Evolutionary conservation across 208 protist genomes (phyloP).

Genomic region (Wallacemonas collosoma): DNA sequence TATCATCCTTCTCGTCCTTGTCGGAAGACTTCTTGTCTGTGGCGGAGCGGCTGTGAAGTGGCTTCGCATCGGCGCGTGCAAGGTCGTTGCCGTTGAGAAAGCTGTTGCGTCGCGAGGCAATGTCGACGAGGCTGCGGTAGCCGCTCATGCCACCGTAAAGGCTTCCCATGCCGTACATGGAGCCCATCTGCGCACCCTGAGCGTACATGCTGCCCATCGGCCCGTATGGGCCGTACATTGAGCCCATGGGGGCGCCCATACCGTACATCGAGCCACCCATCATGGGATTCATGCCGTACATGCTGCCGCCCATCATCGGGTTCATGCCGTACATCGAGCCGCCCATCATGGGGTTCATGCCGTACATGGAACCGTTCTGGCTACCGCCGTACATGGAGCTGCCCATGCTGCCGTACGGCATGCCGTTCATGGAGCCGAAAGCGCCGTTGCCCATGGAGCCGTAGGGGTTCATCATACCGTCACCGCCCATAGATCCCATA

Average conservation of each 20-base stretch:
- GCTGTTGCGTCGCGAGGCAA: slow-evolving; percentile 54
- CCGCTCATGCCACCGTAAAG: slow-evolving; percentile 39
- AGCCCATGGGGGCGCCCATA: slow-evolving; percentile 31
- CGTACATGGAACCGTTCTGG: slow-evolving; percentile 27
- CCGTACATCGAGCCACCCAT: slow-evolving; percentile 57
- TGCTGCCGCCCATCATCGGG: slow-evolving; percentile 30
- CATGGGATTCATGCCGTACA: slow-evolving; percentile 27
- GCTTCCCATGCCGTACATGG: slow-evolving; percentile 44
- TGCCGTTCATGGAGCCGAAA: slow-evolving; percentile 41
- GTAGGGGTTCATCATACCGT: slow-evolving; percentile 23
- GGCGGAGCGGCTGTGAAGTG: slow-evolving; percentile 23
- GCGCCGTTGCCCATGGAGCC: slow-evolving; percentile 23
- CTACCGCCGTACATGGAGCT: slow-evolving; percentile 36
- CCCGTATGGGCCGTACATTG: slow-evolving; percentile 44
- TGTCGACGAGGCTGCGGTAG: slow-evolving; percentile 68
- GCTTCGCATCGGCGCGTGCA: slow-evolving; percentile 58
- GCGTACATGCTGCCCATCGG: slow-evolving; percentile 36
- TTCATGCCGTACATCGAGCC: slow-evolving; percentile 30
- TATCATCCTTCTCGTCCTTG: slow-evolving; percentile 23
- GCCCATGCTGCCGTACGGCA: slow-evolving; percentile 31
- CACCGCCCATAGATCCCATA: slow-evolving; percentile 18
- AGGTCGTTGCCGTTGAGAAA: slow-evolving; percentile 70
- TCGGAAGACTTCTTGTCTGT: slow-evolving; percentile 14
- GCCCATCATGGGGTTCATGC: slow-evolving; percentile 21
- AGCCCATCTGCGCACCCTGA: slow-evolving; percentile 22